A percentile compares a stretch with the other conserved stretches of the same genome.
Conservation (phyloP, 768 basidiomycete species). For the Lentinus brumalis region DNA sequence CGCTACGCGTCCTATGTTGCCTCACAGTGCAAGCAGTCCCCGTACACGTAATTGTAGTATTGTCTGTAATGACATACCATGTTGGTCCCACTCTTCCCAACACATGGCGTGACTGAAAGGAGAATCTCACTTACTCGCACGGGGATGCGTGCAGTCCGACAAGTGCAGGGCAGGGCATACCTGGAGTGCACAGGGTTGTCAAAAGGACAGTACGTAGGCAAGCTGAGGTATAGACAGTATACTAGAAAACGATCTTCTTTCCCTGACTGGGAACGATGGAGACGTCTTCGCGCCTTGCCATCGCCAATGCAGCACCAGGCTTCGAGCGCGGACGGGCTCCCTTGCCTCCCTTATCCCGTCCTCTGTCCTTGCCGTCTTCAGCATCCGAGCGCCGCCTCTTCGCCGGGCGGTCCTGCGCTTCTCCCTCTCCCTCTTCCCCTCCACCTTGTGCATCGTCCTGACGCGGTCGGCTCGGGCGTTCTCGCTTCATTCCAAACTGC, state of each 20-base stretch:
- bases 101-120: background rate
- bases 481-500: background rate
- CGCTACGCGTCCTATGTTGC: background rate
- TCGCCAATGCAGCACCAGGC: conserved; percentile 80
- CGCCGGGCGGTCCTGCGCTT: conserved; percentile 24
- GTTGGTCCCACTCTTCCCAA: background rate
- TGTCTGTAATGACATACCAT: conserved; percentile 21
- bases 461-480: background rate
- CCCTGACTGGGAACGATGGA: conserved; percentile 73
- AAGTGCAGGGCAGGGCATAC: no score
- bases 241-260: conserved; percentile 69
- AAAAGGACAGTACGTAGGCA: no score
- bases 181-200: no score
- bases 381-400: conserved; percentile 21
- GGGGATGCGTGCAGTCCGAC: no score
- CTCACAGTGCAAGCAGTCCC: background rate
- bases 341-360: background rate
- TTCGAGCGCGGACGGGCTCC: conserved; percentile 50
- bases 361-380: background rate
- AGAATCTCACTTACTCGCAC: no score
- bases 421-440: conserved; percentile 11
- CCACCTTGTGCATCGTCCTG: background rate
- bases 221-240: background rate
- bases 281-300: conserved; percentile 72
- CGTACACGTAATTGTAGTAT: conserved; percentile 11